A percentile compares a stretch with the other conserved stretches of the same genome.
Evolutionary conservation across 2,329 filamentous ascomycete genomes (phyloP).

Genomic region (Pseudogymnoascus sp.): DNA sequence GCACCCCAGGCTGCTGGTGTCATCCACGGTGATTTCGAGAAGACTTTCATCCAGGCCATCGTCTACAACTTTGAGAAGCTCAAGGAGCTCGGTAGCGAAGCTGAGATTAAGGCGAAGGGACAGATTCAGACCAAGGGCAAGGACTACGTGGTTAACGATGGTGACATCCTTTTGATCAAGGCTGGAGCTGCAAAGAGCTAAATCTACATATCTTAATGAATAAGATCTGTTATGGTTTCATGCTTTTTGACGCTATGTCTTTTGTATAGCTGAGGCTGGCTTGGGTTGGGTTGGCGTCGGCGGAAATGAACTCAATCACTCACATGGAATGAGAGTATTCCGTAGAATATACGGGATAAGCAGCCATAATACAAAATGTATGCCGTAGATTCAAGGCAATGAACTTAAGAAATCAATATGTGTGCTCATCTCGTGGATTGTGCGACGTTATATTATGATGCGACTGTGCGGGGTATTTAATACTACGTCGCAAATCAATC

Average conservation of each 20-base stretch:
- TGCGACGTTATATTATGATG: not conserved
- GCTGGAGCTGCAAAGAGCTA: constrained; percentile 71
- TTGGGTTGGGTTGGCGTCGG: not conserved
- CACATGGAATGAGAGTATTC: not conserved
- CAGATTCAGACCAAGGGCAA: constrained; percentile 99
- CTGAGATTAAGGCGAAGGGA: constrained; percentile 82
- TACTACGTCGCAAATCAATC: not conserved
- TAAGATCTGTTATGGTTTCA: not conserved
- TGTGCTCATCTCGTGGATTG: not conserved
- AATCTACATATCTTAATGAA: constrained; percentile 2
- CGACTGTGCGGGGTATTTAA: not conserved
- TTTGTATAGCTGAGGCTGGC: constrained; percentile 4
- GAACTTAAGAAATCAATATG: not conserved
- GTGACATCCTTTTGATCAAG: constrained; percentile 81
- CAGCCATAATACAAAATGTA: not conserved
- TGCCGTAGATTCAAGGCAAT: not conserved
- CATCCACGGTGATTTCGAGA: constrained; percentile 97
- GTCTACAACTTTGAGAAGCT: constrained; percentile 83
- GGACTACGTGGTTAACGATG: constrained; percentile 85
- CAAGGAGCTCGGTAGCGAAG: constrained; percentile 83
- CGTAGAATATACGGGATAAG: not conserved
- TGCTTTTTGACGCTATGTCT: constrained; percentile 5
- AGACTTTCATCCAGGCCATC: constrained; percentile 96
- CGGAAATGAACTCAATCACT: not conserved
- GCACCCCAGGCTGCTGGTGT: constrained; percentile 97